Evolutionary conservation across 2,329 filamentous ascomycete genomes (phyloP), one percentile per base, ranked within the genome.

Genomic region (Fusarium sambucinum): DNA sequence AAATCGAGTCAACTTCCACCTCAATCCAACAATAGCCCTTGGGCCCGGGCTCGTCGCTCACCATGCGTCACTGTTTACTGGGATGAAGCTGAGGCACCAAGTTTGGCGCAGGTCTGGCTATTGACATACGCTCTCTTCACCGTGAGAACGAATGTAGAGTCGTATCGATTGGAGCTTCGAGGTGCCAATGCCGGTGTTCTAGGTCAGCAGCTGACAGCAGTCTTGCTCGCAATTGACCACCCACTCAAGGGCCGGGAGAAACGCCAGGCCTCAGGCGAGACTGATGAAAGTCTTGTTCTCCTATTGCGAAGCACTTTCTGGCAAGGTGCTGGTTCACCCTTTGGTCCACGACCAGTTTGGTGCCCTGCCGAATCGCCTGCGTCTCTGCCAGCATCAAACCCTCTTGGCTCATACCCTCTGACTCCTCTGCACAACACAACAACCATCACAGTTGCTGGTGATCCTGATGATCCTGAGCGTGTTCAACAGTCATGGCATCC

Each of bases 321-420:
- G 89, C 89, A 91, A 73, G 89, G 89, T 45, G 89, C 89, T 30
- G 89, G 85, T 19, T 90, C 89, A 2, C 90, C 90, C 9, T 85
- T 90, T 58, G 90, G 90, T 13, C 80, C 88, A 45, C 88, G 88
- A 23, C 84, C 89, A 3, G 83, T 84, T 61, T 91, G 89, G 89
- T 82, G 84, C 9, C 83, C 86, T 4, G 81, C 82, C 42, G 79
- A 84, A 47, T 75, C 79, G 37, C 75, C 80, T 37, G 73, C 66
- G 16, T 79, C 78, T 17, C 75, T 82, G 42, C 75, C 77, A 3
- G 57, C 71, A 4, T 75, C 75, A 7, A 79, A 71, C 23, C 77
- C 80, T 53, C 78, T 80, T 38, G 82, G 79, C 21, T 82, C 79
- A 2, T 85, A 83, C 71, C 85, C 84, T n/a, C 71, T 83, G 19